Evolutionary conservation across 2,329 filamentous ascomycete species (phyloP).

Genomic region (Neonectria ditissima): DNA sequence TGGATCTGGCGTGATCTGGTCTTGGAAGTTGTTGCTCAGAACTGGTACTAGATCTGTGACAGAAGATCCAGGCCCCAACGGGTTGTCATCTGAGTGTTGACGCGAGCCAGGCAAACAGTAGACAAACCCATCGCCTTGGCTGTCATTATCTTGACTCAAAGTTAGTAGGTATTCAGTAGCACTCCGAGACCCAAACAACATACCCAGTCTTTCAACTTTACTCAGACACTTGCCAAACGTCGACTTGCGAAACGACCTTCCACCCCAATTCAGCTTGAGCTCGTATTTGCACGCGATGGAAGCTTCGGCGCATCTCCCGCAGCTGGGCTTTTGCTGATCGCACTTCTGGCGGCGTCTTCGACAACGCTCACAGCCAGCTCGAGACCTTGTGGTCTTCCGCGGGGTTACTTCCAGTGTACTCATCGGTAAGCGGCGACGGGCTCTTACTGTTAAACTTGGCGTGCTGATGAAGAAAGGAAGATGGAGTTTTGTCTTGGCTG

Average conservation of each 20-base stretch:
- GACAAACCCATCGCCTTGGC: constrained; percentile 19
- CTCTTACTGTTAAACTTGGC: neutral
- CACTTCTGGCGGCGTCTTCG: constrained; percentile 34
- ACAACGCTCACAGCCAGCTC: constrained; percentile 33
- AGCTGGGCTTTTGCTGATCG: constrained; percentile 33
- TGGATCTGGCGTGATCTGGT: neutral
- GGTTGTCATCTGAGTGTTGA: too few species aligned
- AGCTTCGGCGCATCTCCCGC: constrained; percentile 26
- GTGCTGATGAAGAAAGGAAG: neutral
- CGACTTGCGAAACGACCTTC: constrained; percentile 31
- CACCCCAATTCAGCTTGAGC: constrained; percentile 30
- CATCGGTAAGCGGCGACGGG: too few species aligned
- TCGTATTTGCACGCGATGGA: constrained; percentile 27
- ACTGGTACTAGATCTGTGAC: neutral
- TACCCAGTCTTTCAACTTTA: constrained; percentile 19
- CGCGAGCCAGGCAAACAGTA: constrained; percentile 7
- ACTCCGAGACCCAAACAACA: neutral
- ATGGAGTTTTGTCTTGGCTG: neutral
- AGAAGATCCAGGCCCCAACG: neutral
- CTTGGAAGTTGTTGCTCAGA: too few species aligned
- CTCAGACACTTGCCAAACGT: constrained; percentile 28
- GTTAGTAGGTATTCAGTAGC: neutral
- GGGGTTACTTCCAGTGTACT: neutral
- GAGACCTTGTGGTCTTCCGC: constrained; percentile 26
- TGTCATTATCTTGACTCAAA: constrained; percentile 8